Evolutionary conservation across 163 green algal species (phyloP), one percentile per base, ranked within the genome.

Genomic region (Volvox carteri): DNA sequence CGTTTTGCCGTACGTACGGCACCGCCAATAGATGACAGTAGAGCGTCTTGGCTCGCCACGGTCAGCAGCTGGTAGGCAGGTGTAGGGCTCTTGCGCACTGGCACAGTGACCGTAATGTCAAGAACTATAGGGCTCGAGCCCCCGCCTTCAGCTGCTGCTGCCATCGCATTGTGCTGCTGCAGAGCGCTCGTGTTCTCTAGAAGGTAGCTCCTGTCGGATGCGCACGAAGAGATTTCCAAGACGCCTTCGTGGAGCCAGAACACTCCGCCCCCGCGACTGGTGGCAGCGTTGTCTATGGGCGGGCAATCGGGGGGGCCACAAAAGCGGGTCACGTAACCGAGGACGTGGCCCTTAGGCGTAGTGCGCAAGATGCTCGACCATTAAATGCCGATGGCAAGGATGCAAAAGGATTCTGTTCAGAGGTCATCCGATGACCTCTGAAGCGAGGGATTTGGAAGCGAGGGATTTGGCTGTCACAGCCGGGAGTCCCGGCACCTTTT

Each of bases 181-280:
- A n/a, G n/a, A n/a, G n/a, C n/a, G n/a, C n/a, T n/a, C n/a, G n/a
- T n/a, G 23, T 37, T 75, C 33, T 39, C 28, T 2, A 76, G 12
- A 28, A 33, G 16, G 0, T 35, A 28, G 1, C 5, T 1, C 19
- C 9, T 30, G 42, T 86, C 78, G 0, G 39, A 42, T 4, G 78
- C 37, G 25, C 78, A 86, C 16, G 78, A 39, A 1, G 58, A 19
- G 33, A 86, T 65, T 3, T 60, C 21, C 21, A 87, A 21, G 12
- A 78, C 9, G 44, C 60, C 60, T 4, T 78, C 80, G 28, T 87
- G 80, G 21, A 39, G n/a, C 80, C 80, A 87, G 62, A 79, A 78
- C 16, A 87, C 37, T 12, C 35, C 80, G 18, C 80, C 80, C 28
- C 80, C 80, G 14, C 80, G 80, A 9, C 44, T 62, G 0, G 33